phyloP scores from a whole-genome alignment of 176 grass and related monocot species.

The Oryza punctata region DNA sequence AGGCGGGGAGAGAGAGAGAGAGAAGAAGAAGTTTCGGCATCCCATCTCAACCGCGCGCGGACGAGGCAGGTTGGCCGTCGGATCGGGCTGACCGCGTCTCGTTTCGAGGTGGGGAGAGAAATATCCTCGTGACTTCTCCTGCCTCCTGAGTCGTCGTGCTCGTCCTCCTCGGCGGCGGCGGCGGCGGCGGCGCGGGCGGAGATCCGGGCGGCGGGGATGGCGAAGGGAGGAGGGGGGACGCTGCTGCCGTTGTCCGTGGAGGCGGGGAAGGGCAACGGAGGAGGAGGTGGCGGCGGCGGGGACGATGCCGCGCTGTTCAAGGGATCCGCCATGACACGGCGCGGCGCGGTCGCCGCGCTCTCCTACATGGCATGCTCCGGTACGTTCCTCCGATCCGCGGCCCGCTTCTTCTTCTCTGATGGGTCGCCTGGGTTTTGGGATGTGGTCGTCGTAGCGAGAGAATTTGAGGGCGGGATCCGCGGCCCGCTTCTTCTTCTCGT shows the following conservation, averaged over 20 bases:
- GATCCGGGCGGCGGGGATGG: constrained; percentile 42
- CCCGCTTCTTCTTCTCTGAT: background rate
- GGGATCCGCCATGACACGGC: constrained; percentile 83
- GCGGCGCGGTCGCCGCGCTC: constrained; percentile 75
- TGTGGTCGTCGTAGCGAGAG: too few relatives aligned
- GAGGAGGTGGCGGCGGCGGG: background rate
- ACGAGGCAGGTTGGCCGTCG: background rate
- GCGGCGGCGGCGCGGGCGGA: constrained; percentile 16
- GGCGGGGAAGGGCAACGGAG: constrained; percentile 37
- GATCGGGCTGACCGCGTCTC: background rate
- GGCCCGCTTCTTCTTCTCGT: too few relatives aligned
- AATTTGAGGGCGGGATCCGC: background rate
- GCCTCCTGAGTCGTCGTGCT: background rate
- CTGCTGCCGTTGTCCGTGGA: constrained; percentile 47
- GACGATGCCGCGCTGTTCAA: constrained; percentile 67
- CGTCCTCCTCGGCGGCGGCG: constrained; percentile 23
- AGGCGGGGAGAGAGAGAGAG: background rate
- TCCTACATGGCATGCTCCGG: constrained; percentile 97
- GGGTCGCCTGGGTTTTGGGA: background rate
- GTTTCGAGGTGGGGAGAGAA: background rate
- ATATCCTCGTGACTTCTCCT: constrained; percentile 23
- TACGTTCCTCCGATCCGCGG: constrained; percentile 38
- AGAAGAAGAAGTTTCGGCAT: constrained; percentile 26
- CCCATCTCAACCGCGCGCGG: background rate
- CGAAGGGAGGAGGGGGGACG: constrained; percentile 33